Base-by-base conservation (phyloP, 345 rosid species). In the Turnera subulata region DNA sequence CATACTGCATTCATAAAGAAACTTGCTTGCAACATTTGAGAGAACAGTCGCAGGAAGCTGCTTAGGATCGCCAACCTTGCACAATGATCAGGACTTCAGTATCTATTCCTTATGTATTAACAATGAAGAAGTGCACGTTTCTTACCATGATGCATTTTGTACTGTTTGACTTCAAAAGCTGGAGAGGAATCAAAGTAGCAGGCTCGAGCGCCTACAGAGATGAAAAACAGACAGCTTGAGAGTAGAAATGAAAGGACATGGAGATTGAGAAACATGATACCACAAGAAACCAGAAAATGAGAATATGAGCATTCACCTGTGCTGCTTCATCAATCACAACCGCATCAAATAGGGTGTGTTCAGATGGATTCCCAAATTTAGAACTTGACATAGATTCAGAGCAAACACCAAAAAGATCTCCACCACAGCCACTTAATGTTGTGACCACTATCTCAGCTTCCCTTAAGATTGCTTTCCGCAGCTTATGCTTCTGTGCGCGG, bases 41-140 rank as follows among this genome's bases (percentile, higher is more conserved):
- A 93, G 91, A 61, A 93, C 99, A 6, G 99, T 93, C 29, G 99
- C 97, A 47, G 99, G 98, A 67, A 92, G 98, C 69, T 92, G 97
- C 76, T 86, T 92, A 45, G 98, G 97, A 70, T 92, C 98, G 50
- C 98, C 98, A 73, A 89, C 98, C 99, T 92, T 62, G 5, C 52
- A 62, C 51, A 61, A 64, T 18, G 62, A 58, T 15, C 21, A 14
- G 24, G 50, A 59, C 49, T 60, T 63, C 64, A 67, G 59, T 42
- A 32, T 55, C 11, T 26, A 19, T 23, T 14, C 42, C 40, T 0
- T 44, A 55, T 50, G 46, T 20, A 52, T 54, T 22, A 20, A 49
- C 42, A 6, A 25, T 54, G 55, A 24, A 12, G 32, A 12, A 46
- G 49, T 35, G 45, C 60, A 55, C 12, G 20, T 48, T 59, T 55